Evolutionary conservation across 768 basidiomycete genomes (phyloP).

Genomic region (Lactarius hatsudake): DNA sequence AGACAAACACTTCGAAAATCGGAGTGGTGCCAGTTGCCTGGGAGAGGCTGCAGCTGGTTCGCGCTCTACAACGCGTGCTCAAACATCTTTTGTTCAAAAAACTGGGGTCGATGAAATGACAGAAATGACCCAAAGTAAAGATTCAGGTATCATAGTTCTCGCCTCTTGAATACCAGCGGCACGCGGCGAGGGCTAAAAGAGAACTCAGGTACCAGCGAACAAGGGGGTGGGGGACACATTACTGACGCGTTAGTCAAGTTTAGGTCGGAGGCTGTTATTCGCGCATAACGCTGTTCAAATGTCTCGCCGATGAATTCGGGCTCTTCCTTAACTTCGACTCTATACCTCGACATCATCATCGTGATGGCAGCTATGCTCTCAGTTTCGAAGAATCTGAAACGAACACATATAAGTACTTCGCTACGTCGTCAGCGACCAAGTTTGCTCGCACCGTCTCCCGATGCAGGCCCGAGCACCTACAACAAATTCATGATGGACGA

Average conservation of each 20-base stretch:
- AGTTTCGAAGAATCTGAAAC: conserved; percentile 46
- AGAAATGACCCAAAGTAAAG: not conserved
- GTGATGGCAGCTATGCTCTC: conserved; percentile 48
- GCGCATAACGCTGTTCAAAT: conserved; percentile 42
- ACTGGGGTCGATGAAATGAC: not conserved
- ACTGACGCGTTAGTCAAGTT: conserved; percentile 9
- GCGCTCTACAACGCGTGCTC: too few species aligned
- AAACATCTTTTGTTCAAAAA: too few species aligned
- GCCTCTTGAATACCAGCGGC: conserved; percentile 28
- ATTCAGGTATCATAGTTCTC: conserved; percentile 3
- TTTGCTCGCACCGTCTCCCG: conserved; percentile 23
- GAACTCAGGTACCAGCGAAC: too few species aligned
- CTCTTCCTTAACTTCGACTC: conserved; percentile 49
- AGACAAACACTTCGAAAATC: too few species aligned
- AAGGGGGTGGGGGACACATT: too few species aligned
- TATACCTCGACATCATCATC: conserved; percentile 45
- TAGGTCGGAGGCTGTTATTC: not conserved
- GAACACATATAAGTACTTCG: not conserved
- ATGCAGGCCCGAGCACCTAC: conserved; percentile 28
- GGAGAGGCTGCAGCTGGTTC: too few species aligned
- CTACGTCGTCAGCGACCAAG: not conserved
- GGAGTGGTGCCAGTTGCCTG: too few species aligned
- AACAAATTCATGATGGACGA: not conserved
- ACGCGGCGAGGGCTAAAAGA: conserved; percentile 21
- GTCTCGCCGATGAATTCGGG: conserved; percentile 44